These are phyloP conservation scores for Choanephora cucurbitarum DNA, from an alignment of 371 early-diverging fungal genomes.

Conservation along the genomic window DNA sequence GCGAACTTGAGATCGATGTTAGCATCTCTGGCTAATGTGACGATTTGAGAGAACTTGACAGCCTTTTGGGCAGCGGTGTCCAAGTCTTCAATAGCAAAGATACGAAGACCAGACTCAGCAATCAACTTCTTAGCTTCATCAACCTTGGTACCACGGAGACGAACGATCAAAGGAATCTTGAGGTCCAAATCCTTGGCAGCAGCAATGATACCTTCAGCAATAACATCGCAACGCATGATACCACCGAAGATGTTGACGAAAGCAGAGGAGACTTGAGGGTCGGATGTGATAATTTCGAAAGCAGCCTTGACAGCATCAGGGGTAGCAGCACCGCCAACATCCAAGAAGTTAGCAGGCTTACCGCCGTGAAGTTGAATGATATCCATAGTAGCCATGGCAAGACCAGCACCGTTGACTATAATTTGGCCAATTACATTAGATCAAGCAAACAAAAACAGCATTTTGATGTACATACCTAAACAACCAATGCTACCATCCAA, in stretches of 20 bases:
- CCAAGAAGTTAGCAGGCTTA: slow-evolving; percentile 99
- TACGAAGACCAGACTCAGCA: slow-evolving; percentile 87
- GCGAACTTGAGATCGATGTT: slow-evolving; percentile 67
- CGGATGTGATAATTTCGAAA: slow-evolving; percentile 97
- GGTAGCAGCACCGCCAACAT: slow-evolving; percentile 96
- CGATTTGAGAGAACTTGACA: slow-evolving; percentile 90
- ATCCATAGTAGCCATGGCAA: slow-evolving; percentile 99
- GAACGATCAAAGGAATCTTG: slow-evolving; percentile 93
- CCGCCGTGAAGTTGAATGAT: slow-evolving; percentile 98
- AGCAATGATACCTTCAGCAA: slow-evolving; percentile 97
- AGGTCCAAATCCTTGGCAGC: slow-evolving; percentile 91
- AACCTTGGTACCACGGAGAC: slow-evolving; percentile 87
- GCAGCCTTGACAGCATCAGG: slow-evolving; percentile 97
- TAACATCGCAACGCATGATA: slow-evolving; percentile 98
- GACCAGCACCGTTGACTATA: slow-evolving; percentile 96
- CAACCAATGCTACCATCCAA: slow-evolving; percentile 89
- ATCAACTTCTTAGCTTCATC: slow-evolving; percentile 64
- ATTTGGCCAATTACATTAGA: not conserved
- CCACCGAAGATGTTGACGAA: slow-evolving; percentile 99
- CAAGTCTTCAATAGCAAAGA: slow-evolving; percentile 92
- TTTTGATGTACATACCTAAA: slow-evolving; percentile 41
- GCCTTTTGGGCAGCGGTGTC: slow-evolving; percentile 94
- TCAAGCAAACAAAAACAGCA: no score
- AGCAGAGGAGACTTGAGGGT: slow-evolving; percentile 91
- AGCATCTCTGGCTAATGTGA: slow-evolving; percentile 71